A percentile compares a stretch with the other conserved stretches of the same genome.
phyloP scores from a whole-genome alignment of 2,329 filamentous ascomycete genomes.

The Tolypocladium amazonense region DNA sequence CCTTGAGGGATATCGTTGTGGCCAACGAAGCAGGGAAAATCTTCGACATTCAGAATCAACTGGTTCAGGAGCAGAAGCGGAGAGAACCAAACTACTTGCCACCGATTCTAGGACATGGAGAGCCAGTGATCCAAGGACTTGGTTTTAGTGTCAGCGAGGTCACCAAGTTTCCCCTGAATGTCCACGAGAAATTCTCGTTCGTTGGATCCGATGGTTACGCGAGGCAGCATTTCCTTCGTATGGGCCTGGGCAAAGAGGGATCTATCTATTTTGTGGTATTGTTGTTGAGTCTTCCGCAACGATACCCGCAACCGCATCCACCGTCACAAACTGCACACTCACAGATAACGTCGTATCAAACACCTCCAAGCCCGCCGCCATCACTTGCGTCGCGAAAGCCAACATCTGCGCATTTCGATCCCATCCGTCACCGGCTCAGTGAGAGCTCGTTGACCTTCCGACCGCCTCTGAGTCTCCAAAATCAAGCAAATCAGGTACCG shows the following conservation, averaged over 20 bases:
- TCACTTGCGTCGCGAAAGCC: conserved; percentile 33
- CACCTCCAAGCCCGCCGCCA: conserved; percentile 16
- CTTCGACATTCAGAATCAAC: conserved; percentile 34
- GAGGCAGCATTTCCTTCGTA: conserved; percentile 36
- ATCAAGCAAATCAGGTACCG: neutral
- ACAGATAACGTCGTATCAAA: conserved; percentile 29
- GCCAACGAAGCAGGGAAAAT: conserved; percentile 42
- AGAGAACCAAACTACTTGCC: conserved; percentile 54
- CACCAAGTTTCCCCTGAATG: conserved; percentile 38
- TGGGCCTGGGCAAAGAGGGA: conserved; percentile 49
- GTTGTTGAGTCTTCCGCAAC: conserved; percentile 26
- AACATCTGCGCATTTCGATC: conserved; percentile 36
- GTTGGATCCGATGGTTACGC: conserved; percentile 38
- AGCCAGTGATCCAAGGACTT: conserved; percentile 42
- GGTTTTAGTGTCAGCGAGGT: conserved; percentile 44
- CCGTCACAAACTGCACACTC: conserved; percentile 31
- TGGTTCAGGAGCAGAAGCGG: conserved; percentile 46
- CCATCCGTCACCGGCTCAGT: conserved; percentile 28
- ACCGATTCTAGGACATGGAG: conserved; percentile 48
- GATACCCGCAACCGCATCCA: conserved; percentile 33
- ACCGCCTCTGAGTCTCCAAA: neutral
- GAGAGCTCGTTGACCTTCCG: conserved; percentile 18
- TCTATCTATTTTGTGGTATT: conserved; percentile 54
- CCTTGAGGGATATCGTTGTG: conserved; percentile 43
- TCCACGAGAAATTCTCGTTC: conserved; percentile 46